Conservation (phyloP, 495 filamentous ascomycete species). For the Beverwykella pulmonaria region DNA sequence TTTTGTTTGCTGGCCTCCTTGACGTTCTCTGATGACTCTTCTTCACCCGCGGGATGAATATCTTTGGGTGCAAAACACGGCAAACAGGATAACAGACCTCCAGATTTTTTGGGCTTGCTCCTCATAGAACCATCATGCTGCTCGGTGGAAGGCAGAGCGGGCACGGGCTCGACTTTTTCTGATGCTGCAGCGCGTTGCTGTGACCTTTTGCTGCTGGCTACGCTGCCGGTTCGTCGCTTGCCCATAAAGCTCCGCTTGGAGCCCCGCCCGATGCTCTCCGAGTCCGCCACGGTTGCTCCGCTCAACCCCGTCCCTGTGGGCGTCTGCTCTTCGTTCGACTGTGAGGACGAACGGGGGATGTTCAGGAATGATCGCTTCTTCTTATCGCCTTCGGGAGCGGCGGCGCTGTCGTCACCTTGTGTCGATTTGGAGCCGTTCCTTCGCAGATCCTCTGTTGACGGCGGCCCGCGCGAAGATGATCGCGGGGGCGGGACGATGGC, state of each 20-base stretch:
- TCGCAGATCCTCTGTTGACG: constrained; percentile 30
- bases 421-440: constrained; percentile 23
- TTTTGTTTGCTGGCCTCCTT: constrained; percentile 66
- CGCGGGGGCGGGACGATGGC: constrained; percentile 24
- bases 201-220: constrained; percentile 63
- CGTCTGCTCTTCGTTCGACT: constrained; percentile 27
- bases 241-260: constrained; percentile 44
- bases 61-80: constrained; percentile 75
- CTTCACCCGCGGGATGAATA: constrained; percentile 62
- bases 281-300: constrained; percentile 66
- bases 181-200: constrained; percentile 47
- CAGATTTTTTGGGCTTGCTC: constrained; percentile 63
- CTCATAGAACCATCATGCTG: constrained; percentile 42
- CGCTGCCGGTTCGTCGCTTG: constrained; percentile 71
- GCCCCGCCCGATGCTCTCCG: constrained; percentile 66
- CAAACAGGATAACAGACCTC: constrained; percentile 69
- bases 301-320: constrained; percentile 59
- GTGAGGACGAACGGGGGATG: constrained; percentile 36
- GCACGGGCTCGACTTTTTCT: constrained; percentile 38
- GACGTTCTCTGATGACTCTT: constrained; percentile 62
- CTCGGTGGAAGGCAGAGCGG: constrained; percentile 48
- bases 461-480: constrained; percentile 32
- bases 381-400: constrained; percentile 22
- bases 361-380: constrained; percentile 41
- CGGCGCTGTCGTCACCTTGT: constrained; percentile 19